Evolutionary conservation across 768 basidiomycete genomes (phyloP).

Genomic region (Basidioascus undulatus): DNA sequence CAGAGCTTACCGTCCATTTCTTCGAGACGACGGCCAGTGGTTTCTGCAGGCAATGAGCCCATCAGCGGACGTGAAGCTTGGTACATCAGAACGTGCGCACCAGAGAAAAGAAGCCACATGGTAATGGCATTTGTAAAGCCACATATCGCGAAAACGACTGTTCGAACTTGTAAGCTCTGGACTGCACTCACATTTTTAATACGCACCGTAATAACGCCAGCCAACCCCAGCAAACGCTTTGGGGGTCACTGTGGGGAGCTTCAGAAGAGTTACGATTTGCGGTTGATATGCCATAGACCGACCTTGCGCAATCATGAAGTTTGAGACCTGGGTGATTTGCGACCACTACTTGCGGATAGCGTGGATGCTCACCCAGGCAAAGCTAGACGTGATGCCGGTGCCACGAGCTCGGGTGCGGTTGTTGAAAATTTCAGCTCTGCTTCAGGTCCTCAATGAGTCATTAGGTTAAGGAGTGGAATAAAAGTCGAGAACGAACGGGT

Average conservation of each 20-base stretch:
- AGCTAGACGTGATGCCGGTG: constrained; percentile 25
- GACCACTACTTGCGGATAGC: neutral
- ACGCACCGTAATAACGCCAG: constrained; percentile 14
- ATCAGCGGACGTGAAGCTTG: constrained; percentile 22
- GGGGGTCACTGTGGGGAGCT: no score
- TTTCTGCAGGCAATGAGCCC: constrained; percentile 20
- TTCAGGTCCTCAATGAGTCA: no score
- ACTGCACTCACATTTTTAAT: constrained; percentile 17
- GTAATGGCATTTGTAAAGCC: constrained; percentile 23
- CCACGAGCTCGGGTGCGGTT: constrained; percentile 25
- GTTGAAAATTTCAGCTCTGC: constrained; percentile 26
- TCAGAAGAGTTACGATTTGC: no score
- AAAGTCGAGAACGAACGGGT: no score
- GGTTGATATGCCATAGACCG: no score
- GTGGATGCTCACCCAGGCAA: constrained; percentile 15
- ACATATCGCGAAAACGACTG: constrained; percentile 26
- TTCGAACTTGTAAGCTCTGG: neutral
- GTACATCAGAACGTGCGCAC: neutral
- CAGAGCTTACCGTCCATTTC: constrained; percentile 26
- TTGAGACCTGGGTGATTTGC: neutral
- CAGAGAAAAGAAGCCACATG: neutral
- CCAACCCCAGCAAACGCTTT: constrained; percentile 22
- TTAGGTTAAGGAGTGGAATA: no score
- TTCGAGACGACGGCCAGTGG: constrained; percentile 25
- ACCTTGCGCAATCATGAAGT: constrained; percentile 26